Conservation (phyloP, 1,284 basidiomycete genomes). For the Sanghuangporus baumii region DNA sequence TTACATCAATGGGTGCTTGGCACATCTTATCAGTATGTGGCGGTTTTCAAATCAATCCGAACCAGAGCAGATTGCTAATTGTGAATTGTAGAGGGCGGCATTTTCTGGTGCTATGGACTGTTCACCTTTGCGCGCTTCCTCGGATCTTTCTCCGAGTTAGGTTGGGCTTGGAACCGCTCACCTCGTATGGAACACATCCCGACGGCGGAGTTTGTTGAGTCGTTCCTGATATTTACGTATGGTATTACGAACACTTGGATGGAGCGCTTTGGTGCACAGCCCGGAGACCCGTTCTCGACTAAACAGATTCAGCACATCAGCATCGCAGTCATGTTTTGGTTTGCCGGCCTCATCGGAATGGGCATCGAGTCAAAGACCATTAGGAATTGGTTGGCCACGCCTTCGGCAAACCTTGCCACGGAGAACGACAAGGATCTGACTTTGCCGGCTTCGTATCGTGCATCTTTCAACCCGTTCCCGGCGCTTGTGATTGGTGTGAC, state of each 20-base stretch:
- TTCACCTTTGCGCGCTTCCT: conserved; percentile 88
- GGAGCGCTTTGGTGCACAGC: conserved; percentile 83
- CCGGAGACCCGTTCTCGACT: conserved; percentile 84
- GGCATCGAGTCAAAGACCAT: conserved; percentile 78
- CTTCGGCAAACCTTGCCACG: conserved; percentile 42
- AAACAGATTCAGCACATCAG: conserved; percentile 95
- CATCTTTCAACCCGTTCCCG: conserved; percentile 92
- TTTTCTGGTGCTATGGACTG: conserved; percentile 90
- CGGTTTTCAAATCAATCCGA: conserved; percentile 13
- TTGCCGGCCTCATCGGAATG: conserved; percentile 87
- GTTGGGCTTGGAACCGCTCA: conserved; percentile 93
- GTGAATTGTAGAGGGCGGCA: conserved; percentile 62
- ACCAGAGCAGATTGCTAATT: neutral
- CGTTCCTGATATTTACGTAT: conserved; percentile 82
- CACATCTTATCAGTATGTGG: conserved; percentile 85
- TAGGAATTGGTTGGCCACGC: conserved; percentile 62
- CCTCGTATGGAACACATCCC: conserved; percentile 41
- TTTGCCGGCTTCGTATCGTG: conserved; percentile 56
- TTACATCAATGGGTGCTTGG: conserved; percentile 79
- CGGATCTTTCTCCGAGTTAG: conserved; percentile 81
- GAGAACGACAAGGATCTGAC: conserved; percentile 10
- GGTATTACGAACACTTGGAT: conserved; percentile 95
- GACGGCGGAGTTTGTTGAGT: conserved; percentile 88
- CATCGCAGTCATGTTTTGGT: conserved; percentile 96
- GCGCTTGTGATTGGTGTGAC: conserved; percentile 91